These are phyloP conservation scores for Cerrena zonata DNA, from an alignment of 1,284 basidiomycete genomes.

Conservation along the genomic window DNA sequence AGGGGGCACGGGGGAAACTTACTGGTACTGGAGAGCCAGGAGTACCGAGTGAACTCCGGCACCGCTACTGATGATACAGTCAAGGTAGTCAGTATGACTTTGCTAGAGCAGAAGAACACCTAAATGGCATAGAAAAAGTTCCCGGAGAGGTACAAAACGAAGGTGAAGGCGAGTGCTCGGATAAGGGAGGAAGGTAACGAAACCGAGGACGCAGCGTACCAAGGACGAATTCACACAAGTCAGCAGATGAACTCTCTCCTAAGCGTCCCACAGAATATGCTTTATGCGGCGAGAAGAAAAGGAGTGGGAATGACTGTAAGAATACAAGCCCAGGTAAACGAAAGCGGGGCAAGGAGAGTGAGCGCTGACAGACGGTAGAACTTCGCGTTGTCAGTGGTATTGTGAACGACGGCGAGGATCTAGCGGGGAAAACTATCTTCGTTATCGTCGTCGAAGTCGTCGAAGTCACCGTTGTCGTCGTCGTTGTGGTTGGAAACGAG, in stretches of 20 bases:
- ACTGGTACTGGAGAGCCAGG: background rate
- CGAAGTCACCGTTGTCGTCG: background rate
- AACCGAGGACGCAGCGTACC: conserved; percentile 1
- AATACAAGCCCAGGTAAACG: background rate
- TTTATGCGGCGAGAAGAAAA: background rate
- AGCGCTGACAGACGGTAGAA: conserved; percentile 1
- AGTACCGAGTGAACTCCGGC: conserved; percentile 26
- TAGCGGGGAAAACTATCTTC: background rate
- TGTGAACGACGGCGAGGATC: background rate
- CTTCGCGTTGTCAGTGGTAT: background rate
- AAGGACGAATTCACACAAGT: conserved; percentile 5
- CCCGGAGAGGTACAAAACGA: background rate
- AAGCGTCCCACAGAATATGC: background rate
- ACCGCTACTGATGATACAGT: conserved; percentile 29
- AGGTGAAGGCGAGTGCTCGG: conserved; percentile 2
- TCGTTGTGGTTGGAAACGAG: background rate
- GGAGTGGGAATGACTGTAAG: conserved; percentile 2
- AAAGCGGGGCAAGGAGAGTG: conserved; percentile 6
- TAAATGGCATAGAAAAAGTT: background rate
- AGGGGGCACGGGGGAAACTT: conserved; percentile 1
- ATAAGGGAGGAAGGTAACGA: conserved; percentile 8
- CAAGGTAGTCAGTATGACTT: conserved; percentile 5
- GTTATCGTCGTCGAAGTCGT: background rate
- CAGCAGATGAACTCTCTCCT: conserved; percentile 1
- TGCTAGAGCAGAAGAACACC: background rate